phyloP scores from a whole-genome alignment of 2,329 filamentous ascomycete species.

The Penicillium sp. region DNA sequence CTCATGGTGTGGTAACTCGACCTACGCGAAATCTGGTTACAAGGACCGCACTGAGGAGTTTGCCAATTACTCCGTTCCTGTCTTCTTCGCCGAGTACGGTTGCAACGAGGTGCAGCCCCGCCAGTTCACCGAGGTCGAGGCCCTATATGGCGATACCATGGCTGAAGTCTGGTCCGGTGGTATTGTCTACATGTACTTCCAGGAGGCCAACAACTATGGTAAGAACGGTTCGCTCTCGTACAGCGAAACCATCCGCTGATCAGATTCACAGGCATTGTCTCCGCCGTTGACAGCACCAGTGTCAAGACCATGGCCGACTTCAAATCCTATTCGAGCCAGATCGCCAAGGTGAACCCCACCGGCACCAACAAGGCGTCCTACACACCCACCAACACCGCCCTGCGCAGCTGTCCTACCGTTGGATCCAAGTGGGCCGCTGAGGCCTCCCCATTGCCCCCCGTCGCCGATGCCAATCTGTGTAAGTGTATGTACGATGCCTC shows the following conservation, averaged over 20 bases:
- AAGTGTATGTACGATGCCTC: slow-evolving; percentile 75
- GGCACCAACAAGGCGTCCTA: slow-evolving; percentile 66
- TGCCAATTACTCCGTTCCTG: slow-evolving; percentile 78
- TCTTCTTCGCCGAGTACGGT: slow-evolving; percentile 96
- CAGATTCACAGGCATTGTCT: slow-evolving; percentile 52
- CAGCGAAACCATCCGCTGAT: neutral
- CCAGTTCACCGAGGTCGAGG: slow-evolving; percentile 76
- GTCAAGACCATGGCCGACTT: slow-evolving; percentile 72
- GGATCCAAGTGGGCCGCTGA: slow-evolving; percentile 66
- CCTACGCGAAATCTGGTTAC: slow-evolving; percentile 73
- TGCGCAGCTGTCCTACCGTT: slow-evolving; percentile 66
- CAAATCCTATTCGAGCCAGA: slow-evolving; percentile 65
- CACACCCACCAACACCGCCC: slow-evolving; percentile 66
- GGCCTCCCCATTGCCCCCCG: slow-evolving; percentile 67
- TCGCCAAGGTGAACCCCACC: slow-evolving; percentile 65
- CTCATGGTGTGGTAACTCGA: slow-evolving; percentile 90
- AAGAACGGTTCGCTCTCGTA: neutral
- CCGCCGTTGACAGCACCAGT: slow-evolving; percentile 57
- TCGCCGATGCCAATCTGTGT: slow-evolving; percentile 74
- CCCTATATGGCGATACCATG: slow-evolving; percentile 78
- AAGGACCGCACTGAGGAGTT: slow-evolving; percentile 79
- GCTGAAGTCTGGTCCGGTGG: slow-evolving; percentile 82
- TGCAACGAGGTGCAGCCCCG: slow-evolving; percentile 74
- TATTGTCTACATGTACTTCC: slow-evolving; percentile 97
- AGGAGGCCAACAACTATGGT: slow-evolving; percentile 71